phyloP scores from a whole-genome alignment of 345 rosid genomes.

The Erodium maritimum region DNA sequence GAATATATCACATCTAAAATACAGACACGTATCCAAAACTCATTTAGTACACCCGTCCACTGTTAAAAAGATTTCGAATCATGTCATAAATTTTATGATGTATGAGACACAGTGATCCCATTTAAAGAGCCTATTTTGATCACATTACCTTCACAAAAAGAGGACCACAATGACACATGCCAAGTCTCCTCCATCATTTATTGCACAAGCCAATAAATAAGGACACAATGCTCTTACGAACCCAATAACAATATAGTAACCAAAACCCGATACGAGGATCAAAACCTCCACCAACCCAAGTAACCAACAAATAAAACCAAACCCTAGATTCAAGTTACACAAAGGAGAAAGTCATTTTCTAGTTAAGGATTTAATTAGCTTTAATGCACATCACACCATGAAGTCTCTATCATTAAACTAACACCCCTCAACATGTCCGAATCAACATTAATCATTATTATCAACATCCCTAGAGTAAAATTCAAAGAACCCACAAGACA shows the following conservation, averaged over 20 bases:
- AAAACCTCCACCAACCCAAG: background rate
- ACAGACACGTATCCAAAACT: no score
- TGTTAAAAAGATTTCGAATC: no score
- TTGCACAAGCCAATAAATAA: background rate
- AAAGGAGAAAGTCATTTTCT: background rate
- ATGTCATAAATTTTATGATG: no score
- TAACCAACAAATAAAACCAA: background rate
- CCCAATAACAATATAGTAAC: background rate
- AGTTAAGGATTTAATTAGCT: background rate
- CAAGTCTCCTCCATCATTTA: background rate
- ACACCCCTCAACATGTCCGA: background rate
- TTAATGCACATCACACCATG: background rate
- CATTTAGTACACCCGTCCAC: no score
- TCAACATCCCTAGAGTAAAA: background rate
- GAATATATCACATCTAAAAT: no score
- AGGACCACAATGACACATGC: background rate
- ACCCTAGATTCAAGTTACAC: no score
- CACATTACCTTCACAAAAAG: no score
- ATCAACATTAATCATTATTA: background rate
- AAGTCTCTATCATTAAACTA: background rate
- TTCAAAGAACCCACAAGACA: background rate
- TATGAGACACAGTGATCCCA: no score
- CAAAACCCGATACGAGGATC: background rate
- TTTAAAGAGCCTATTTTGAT: no score
- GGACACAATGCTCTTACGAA: background rate